phyloP scores from a whole-genome alignment of 345 rosid species.

The Erodium maritimum region DNA sequence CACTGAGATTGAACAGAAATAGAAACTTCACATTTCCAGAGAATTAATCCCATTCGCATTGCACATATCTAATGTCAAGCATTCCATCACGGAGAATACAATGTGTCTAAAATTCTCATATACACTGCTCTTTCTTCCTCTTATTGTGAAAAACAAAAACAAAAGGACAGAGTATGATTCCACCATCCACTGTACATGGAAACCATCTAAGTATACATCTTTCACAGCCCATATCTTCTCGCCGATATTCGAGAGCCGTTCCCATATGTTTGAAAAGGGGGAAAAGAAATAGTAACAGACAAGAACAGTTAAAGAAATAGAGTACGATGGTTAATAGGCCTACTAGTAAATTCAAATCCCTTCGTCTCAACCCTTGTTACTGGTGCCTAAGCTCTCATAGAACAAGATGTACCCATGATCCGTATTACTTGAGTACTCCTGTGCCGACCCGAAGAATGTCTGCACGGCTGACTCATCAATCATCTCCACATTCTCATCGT shows the following conservation, averaged over 20 bases:
- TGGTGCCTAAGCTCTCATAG: constrained; percentile 68
- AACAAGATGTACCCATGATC: constrained; percentile 98
- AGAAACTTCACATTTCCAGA: too few relatives aligned
- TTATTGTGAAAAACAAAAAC: not conserved
- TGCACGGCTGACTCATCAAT: constrained; percentile 98
- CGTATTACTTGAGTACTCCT: constrained; percentile 91
- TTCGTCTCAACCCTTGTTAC: constrained; percentile 34
- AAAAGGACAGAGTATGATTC: constrained; percentile 22
- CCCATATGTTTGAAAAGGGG: constrained; percentile 18
- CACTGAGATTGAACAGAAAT: too few relatives aligned
- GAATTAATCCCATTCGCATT: too few relatives aligned
- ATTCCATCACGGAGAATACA: not conserved
- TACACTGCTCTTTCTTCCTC: not conserved
- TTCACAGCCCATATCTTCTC: constrained; percentile 25
- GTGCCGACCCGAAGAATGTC: constrained; percentile 97
- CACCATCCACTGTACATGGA: constrained; percentile 53
- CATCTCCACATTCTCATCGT: constrained; percentile 96
- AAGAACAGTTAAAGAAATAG: constrained; percentile 9
- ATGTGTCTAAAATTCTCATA: not conserved
- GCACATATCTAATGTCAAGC: not conserved
- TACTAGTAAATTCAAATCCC: constrained; percentile 16
- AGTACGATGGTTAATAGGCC: constrained; percentile 32
- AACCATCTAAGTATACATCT: constrained; percentile 39
- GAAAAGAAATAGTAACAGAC: constrained; percentile 11
- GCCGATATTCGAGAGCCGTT: constrained; percentile 19